These are phyloP conservation scores for Trichoderma cornu-damae DNA, from an alignment of 2,329 filamentous ascomycete species.

Conservation along the genomic window DNA sequence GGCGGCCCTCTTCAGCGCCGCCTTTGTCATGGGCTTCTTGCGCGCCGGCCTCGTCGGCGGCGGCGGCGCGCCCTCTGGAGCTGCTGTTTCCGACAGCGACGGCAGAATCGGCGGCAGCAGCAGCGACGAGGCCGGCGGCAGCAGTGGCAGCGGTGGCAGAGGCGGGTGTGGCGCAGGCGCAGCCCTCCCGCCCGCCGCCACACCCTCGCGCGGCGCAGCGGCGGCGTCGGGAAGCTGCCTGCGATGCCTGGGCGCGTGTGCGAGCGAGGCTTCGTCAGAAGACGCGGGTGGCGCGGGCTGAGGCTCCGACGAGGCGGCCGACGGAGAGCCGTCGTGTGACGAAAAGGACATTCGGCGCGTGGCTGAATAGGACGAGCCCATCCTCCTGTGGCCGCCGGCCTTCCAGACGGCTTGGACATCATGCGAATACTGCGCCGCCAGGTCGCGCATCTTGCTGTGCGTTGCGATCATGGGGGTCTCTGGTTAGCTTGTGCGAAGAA, in stretches of 20 bases:
- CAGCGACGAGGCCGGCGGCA: background rate
- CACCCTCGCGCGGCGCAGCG: slow-evolving; percentile 14
- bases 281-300: slow-evolving; percentile 19
- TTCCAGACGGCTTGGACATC: slow-evolving; percentile 34
- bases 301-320: slow-evolving; percentile 15
- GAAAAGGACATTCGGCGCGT: slow-evolving; percentile 23
- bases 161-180: background rate
- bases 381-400: slow-evolving; percentile 20
- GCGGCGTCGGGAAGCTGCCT: slow-evolving; percentile 24
- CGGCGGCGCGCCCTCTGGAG: no score
- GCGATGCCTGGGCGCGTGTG: slow-evolving; percentile 22
- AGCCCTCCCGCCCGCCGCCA: slow-evolving; percentile 4
- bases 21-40: background rate
- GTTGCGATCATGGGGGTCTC: slow-evolving; percentile 12
- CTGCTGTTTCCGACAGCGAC: no score
- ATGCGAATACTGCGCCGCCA: slow-evolving; percentile 32
- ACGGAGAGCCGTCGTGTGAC: slow-evolving; percentile 23
- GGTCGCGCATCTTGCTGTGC: slow-evolving; percentile 33
- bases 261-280: slow-evolving; percentile 23
- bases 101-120: background rate
- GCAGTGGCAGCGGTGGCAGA: background rate
- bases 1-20: background rate
- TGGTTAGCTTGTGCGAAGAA: background rate
- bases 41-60: no score
- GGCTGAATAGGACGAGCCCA: slow-evolving; percentile 16